phyloP scores from a whole-genome alignment of 2,329 filamentous ascomycete genomes.

The Penicillium sp. region DNA sequence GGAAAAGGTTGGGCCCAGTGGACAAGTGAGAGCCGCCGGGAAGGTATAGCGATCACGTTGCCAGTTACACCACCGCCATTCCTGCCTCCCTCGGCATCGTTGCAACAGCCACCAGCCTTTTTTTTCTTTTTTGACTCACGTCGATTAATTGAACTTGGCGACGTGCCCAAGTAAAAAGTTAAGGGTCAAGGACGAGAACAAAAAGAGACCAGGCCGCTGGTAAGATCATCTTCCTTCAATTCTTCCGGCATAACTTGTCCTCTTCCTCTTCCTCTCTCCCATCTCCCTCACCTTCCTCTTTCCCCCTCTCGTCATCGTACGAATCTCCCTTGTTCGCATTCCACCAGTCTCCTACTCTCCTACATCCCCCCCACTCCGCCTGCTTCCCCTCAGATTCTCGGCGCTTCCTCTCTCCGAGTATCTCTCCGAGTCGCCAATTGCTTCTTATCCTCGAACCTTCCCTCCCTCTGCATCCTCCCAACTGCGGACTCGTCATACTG shows the following conservation, averaged over 20 bases:
- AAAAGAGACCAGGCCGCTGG: not conserved
- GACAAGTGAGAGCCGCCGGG: not conserved
- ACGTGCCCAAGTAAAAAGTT: not conserved
- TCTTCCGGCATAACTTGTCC: not conserved
- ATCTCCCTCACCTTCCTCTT: not conserved
- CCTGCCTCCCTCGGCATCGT: constrained; percentile 9
- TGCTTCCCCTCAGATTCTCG: not conserved
- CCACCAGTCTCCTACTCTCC: not conserved
- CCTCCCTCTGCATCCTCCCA: not conserved
- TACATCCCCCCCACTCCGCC: not conserved
- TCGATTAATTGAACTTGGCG: not conserved
- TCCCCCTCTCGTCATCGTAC: not conserved
- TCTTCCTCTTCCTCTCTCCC: not conserved
- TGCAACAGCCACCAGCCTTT: not conserved
- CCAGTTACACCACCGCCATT: constrained; percentile 4
- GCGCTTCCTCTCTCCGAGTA: not conserved
- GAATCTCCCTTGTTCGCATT: not conserved
- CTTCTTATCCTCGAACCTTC: not conserved
- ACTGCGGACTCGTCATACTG: not conserved
- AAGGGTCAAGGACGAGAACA: not conserved
- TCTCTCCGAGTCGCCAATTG: not conserved
- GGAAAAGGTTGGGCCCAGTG: not conserved
- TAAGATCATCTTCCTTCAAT: constrained; percentile 3
- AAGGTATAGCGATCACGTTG: constrained; percentile 24
- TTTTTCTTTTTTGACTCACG: not conserved